phyloP scores from a whole-genome alignment of 345 rosid species.

The Moringa oleifera region DNA sequence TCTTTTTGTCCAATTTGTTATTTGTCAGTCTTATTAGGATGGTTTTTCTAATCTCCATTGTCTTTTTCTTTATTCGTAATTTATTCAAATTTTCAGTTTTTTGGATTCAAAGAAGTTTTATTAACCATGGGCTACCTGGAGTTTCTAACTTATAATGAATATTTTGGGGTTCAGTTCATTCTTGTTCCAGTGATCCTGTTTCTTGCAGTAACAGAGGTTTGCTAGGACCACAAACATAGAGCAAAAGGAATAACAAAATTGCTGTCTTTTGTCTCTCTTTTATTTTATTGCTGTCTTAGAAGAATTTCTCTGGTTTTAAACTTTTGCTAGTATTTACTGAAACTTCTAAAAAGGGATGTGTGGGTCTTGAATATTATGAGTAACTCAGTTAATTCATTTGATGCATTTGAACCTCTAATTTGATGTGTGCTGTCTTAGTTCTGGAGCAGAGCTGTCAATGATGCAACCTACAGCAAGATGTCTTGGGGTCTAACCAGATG shows the following conservation, averaged over 20 bases:
- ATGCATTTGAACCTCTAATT: not conserved
- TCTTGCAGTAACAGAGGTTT: not conserved
- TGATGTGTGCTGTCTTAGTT: not conserved
- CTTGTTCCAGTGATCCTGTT: not conserved
- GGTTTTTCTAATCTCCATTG: not conserved
- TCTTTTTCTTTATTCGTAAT: not conserved
- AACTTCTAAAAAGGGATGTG: not conserved
- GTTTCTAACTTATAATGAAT: no score
- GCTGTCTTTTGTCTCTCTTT: not conserved
- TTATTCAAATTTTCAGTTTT: no score
- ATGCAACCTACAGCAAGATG: not conserved
- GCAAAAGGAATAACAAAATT: not conserved
- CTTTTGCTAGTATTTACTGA: no score
- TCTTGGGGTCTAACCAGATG: not conserved
- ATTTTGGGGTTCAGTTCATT: no score
- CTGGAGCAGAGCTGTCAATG: not conserved
- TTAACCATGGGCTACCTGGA: no score
- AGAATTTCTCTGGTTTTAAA: not conserved
- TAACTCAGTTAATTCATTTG: not conserved
- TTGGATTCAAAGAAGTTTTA: no score
- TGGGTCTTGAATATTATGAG: conserved; percentile 8
- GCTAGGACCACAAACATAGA: not conserved
- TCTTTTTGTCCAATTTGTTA: not conserved
- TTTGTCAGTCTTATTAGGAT: not conserved
- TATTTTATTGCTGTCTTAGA: not conserved